Evolutionary conservation across 2,329 filamentous ascomycete species (phyloP).

Genomic region (Achaetomium macrosporum): DNA sequence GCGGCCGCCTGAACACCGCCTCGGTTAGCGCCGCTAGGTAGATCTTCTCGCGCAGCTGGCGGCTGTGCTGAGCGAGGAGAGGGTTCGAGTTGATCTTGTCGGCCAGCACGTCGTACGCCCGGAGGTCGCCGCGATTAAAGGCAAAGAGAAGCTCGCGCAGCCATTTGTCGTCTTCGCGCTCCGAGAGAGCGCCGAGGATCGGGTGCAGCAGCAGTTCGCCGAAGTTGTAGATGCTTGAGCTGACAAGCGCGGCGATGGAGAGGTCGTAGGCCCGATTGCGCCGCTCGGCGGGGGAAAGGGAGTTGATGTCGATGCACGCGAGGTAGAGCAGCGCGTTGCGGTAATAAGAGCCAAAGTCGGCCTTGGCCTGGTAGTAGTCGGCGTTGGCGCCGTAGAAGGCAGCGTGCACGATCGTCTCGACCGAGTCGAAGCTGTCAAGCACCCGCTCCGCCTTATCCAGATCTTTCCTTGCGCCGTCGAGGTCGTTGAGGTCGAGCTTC

Average conservation of each 20-base stretch:
- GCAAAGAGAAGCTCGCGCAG: conserved; percentile 92
- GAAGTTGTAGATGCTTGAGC: conserved; percentile 97
- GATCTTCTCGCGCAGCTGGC: conserved; percentile 93
- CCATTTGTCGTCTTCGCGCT: conserved; percentile 72
- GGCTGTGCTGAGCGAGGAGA: conserved; percentile 71
- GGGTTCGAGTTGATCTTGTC: conserved; percentile 75
- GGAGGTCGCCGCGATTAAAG: conserved; percentile 92
- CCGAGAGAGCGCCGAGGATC: conserved; percentile 74
- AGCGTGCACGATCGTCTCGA: conserved; percentile 92
- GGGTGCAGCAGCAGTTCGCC: conserved; percentile 97
- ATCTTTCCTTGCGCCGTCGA: conserved; percentile 78
- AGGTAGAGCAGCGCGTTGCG: conserved; percentile 96
- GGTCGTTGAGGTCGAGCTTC: conserved; percentile 72
- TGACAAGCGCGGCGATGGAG: conserved; percentile 85
- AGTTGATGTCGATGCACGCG: conserved; percentile 81
- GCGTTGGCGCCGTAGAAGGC: conserved; percentile 95
- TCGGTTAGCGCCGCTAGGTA: conserved; percentile 94
- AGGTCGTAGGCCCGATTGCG: conserved; percentile 85
- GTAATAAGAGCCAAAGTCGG: conserved; percentile 95
- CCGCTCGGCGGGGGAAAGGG: conserved; percentile 68
- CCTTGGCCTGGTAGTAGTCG: conserved; percentile 88
- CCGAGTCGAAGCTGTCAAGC: conserved; percentile 85
- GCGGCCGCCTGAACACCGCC: conserved; percentile 89
- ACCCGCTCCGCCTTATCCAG: conserved; percentile 82
- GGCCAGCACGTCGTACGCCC: conserved; percentile 76